Percentiles rank a stretch among this genome's conserved stretches.
These are phyloP conservation scores for Aspergillus glaucus DNA, from an alignment of 2,329 filamentous ascomycete species.

Conservation along the genomic window DNA sequence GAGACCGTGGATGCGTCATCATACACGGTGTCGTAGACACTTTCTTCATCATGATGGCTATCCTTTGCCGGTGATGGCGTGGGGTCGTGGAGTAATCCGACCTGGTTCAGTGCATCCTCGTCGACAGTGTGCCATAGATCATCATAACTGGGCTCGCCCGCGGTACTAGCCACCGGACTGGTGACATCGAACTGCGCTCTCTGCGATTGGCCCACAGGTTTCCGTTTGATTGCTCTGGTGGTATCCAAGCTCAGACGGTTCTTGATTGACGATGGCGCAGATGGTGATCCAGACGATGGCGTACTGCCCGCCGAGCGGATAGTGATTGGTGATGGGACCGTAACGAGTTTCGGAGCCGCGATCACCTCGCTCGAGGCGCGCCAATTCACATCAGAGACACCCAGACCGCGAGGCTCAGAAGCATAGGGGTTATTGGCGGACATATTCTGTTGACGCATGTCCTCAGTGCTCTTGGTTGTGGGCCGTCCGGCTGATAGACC, in stretches of 20 bases:
- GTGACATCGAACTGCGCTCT: conserved; percentile 10
- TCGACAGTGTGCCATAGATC: conserved; percentile 40
- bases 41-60: conserved; percentile 29
- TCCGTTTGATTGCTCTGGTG: conserved; percentile 44
- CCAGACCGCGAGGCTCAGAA: not conserved
- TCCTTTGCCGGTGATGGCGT: conserved; percentile 22
- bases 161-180: conserved; percentile 8
- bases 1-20: conserved; percentile 54
- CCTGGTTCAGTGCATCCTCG: conserved; percentile 46
- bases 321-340: not conserved
- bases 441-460: not conserved
- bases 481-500: not conserved
- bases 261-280: not conserved
- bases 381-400: not conserved
- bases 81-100: conserved; percentile 29
- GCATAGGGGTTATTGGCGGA: conserved; percentile 1
- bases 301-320: not conserved
- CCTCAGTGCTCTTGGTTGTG: not conserved
- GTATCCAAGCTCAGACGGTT: conserved; percentile 27
- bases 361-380: not conserved
- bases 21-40: conserved; percentile 45
- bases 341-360: not conserved
- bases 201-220: conserved; percentile 45
- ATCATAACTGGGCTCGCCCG: conserved; percentile 32
- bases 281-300: too few relatives aligned